phyloP scores from a whole-genome alignment of 2,329 filamentous ascomycete genomes.

The Ceratocystis colombiana region DNA sequence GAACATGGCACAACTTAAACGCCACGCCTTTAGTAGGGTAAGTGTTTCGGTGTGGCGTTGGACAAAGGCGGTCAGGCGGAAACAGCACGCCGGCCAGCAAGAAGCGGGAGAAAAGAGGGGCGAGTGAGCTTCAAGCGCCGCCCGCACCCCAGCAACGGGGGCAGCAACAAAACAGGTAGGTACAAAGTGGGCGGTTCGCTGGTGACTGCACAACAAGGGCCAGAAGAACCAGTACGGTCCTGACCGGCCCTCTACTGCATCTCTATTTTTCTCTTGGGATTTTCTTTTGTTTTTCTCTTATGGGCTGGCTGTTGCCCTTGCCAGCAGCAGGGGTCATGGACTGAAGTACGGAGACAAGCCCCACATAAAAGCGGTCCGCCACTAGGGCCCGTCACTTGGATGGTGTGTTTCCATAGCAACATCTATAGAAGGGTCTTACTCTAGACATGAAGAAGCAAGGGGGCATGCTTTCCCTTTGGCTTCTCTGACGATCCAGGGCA shows the following conservation, averaged over 20 bases:
- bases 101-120: slow-evolving; percentile 8
- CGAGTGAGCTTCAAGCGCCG: neutral
- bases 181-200: too few species aligned
- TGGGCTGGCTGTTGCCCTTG: slow-evolving; percentile 2
- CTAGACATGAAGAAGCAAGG: neutral
- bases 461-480: neutral
- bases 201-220: too few species aligned
- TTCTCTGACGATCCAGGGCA: neutral
- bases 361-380: slow-evolving; percentile 16
- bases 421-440: slow-evolving; percentile 22
- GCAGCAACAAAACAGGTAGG: too few species aligned
- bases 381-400: slow-evolving; percentile 21
- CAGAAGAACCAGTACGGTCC: too few species aligned
- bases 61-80: slow-evolving; percentile 20
- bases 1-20: slow-evolving; percentile 3
- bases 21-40: neutral
- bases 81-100: slow-evolving; percentile 13
- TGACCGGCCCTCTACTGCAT: too few species aligned
- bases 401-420: slow-evolving; percentile 25
- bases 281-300: neutral
- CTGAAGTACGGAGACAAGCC: slow-evolving; percentile 22
- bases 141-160: neutral
- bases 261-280: slow-evolving; percentile 19
- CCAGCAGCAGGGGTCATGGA: slow-evolving; percentile 8
- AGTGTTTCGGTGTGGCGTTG: slow-evolving; percentile 4